A percentile compares a stretch with the other conserved stretches of the same genome.
These are phyloP conservation scores for Magnaporthiopsis rhizophila DNA, from an alignment of 2,329 filamentous ascomycete species.

Conservation along the genomic window DNA sequence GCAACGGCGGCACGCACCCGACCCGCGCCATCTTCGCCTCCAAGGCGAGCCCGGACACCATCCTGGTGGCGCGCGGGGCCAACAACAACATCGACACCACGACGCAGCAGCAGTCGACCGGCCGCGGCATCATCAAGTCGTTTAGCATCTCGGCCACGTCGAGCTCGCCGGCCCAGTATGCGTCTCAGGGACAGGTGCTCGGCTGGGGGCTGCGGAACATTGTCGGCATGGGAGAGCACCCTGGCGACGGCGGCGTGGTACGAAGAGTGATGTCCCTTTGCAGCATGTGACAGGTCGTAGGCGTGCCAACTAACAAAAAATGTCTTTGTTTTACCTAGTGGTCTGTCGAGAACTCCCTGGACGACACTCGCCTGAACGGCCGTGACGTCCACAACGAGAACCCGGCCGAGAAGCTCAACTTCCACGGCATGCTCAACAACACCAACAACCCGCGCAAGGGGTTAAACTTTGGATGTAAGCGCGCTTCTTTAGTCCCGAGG, in stretches of 20 bases:
- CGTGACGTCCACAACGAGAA: slow-evolving; percentile 60
- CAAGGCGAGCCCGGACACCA: slow-evolving; percentile 33
- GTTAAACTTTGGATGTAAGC: slow-evolving; percentile 47
- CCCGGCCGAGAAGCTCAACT: slow-evolving; percentile 68
- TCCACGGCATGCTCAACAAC: slow-evolving; percentile 49
- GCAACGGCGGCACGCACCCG: slow-evolving; percentile 40
- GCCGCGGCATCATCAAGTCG: slow-evolving; percentile 57
- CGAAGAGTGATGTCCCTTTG: neutral
- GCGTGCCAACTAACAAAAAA: neutral
- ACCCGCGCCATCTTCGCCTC: slow-evolving; percentile 57
- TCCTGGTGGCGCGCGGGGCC: slow-evolving; percentile 24
- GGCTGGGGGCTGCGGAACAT: slow-evolving; percentile 69
- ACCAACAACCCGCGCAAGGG: slow-evolving; percentile 21
- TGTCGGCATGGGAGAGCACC: slow-evolving; percentile 54
- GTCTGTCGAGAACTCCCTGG: slow-evolving; percentile 63
- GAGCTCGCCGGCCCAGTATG: slow-evolving; percentile 29
- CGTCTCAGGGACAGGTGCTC: slow-evolving; percentile 37
- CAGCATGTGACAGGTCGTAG: no score
- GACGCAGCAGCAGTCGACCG: slow-evolving; percentile 27
- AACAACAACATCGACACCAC: slow-evolving; percentile 14
- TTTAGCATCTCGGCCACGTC: slow-evolving; percentile 32
- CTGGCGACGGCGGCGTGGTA: slow-evolving; percentile 37
- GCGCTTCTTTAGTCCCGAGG: slow-evolving; percentile 36
- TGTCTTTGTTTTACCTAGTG: slow-evolving; percentile 23
- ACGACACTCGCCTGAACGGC: slow-evolving; percentile 50